These are phyloP conservation scores for Aspergillus diversus DNA, from an alignment of 495 filamentous ascomycete species.

Conservation along the genomic window DNA sequence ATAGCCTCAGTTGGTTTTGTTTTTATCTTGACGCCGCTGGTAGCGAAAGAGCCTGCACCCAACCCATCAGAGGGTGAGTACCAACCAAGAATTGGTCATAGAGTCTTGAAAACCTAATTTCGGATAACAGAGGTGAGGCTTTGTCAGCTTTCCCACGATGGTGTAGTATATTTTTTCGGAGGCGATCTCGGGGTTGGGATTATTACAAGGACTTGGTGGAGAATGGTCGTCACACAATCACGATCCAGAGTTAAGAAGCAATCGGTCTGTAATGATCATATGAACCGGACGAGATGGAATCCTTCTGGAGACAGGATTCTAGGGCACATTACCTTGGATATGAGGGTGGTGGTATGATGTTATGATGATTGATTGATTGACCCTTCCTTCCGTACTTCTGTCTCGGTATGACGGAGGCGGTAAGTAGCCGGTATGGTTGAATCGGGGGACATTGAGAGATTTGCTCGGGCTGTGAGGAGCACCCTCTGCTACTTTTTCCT, in stretches of 20 bases:
- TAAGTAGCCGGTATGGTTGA: neutral
- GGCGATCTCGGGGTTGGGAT: no score
- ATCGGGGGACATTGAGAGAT: neutral
- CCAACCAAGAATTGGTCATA: neutral
- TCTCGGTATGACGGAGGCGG: slow-evolving; percentile 4
- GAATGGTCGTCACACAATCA: neutral
- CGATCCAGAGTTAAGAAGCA: neutral
- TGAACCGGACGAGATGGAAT: slow-evolving; percentile 7
- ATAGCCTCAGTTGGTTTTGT: neutral
- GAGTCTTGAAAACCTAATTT: no score
- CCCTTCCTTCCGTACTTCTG: neutral
- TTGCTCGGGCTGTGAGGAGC: neutral
- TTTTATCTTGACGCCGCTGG: slow-evolving; percentile 1
- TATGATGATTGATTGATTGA: slow-evolving; percentile 11
- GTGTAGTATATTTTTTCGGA: no score
- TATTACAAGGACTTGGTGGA: neutral
- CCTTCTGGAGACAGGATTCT: neutral
- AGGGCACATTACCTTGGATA: neutral
- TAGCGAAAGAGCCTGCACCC: neutral
- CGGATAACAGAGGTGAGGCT: no score
- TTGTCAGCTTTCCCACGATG: no score
- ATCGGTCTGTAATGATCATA: neutral
- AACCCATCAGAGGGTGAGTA: neutral
- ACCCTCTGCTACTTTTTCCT: neutral
- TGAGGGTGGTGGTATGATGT: slow-evolving; percentile 14